Base-by-base conservation (phyloP, 805 yeast genomes). In the Starmerella riodocensis region DNA sequence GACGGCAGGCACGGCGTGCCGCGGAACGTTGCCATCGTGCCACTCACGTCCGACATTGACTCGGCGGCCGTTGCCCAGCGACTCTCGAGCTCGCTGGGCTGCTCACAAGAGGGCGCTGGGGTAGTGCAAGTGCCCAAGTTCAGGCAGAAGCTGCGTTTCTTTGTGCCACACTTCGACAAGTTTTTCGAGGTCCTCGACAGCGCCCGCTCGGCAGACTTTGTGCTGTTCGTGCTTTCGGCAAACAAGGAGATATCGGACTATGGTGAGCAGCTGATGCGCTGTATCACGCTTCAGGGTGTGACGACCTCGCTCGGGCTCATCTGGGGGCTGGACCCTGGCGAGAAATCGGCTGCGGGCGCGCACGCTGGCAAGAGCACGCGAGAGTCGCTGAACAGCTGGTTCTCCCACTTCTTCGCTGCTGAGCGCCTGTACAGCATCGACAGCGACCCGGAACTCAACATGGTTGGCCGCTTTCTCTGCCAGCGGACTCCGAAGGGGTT, bases 191-290 rank as follows among this genome's bases (percentile, higher is more conserved):
- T 91, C 24, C 57, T 91, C 41, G 96, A 91, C 61, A 79, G 93
- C 25, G 83, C 93, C 16, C 82, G 82, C 54, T 73, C 82, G 5
- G 77, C 97, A 0, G 98, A 91, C 63, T 84, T 74, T 55, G 91
- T 85, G 3, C 63, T 93, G 1, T 80, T 91, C 58, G 93, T 86
- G n/a, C 64, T 91, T 30, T 83, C 94, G 41, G 94, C 94, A 6
- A 65, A 72, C 16, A 71, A 75, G 35, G 97, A 91, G 62, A 88
- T 88, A 38, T 85, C 78, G 49, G 70, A 69, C 29, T 71, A 74
- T 51, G 97, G 97, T 35, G 98, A 91, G 61, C 86, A 83, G 53
- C 74, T 86, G 22, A 66, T 91, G 41, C 74, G 97, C 60, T 82
- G 94, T 2, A 69, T 86, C 26, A 84, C 82, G 53, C 71, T 86